A percentile compares a stretch with the other conserved stretches of the same genome.
Evolutionary conservation across 495 filamentous ascomycete species (phyloP).

Genomic region (Clohesyomyces aquaticus): DNA sequence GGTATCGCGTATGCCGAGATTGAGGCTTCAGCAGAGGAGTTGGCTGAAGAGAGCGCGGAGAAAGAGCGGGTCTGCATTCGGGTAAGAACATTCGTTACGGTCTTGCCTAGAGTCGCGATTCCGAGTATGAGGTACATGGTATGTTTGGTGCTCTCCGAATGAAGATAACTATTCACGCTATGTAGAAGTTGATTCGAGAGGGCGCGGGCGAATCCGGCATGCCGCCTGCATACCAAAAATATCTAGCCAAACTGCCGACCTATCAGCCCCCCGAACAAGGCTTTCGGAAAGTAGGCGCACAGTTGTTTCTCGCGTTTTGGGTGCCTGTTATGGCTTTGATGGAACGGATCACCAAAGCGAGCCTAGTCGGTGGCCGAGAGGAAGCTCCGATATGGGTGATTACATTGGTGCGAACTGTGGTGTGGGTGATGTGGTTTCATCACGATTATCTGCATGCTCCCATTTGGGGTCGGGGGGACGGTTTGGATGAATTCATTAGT

Average conservation of each 20-base stretch:
- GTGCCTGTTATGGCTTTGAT: not conserved
- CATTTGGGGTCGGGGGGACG: conserved; percentile 15
- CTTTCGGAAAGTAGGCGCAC: conserved; percentile 1
- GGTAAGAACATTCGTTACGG: conserved; percentile 10
- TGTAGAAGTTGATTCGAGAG: too few relatives aligned
- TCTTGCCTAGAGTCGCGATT: not conserved
- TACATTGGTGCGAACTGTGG: not conserved
- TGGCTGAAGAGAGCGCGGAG: not conserved
- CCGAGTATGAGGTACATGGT: conserved; percentile 19
- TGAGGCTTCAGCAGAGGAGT: not conserved
- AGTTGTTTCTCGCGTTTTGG: conserved; percentile 10
- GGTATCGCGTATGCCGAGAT: conserved; percentile 17
- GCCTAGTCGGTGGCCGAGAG: not conserved
- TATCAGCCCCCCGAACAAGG: not conserved
- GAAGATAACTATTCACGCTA: too few relatives aligned
- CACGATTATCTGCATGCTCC: conserved; percentile 18
- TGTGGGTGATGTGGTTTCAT: conserved; percentile 5
- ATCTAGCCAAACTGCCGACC: not conserved
- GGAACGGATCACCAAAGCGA: conserved; percentile 11
- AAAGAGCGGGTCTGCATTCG: not conserved
- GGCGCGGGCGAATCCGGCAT: conserved; percentile 4
- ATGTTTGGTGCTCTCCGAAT: not conserved
- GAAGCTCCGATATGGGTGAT: conserved; percentile 10
- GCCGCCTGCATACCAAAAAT: conserved; percentile 2
- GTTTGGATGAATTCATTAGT: conserved; percentile 8